phyloP scores from a whole-genome alignment of 805 yeast genomes.

The Yarrowia sp. region DNA sequence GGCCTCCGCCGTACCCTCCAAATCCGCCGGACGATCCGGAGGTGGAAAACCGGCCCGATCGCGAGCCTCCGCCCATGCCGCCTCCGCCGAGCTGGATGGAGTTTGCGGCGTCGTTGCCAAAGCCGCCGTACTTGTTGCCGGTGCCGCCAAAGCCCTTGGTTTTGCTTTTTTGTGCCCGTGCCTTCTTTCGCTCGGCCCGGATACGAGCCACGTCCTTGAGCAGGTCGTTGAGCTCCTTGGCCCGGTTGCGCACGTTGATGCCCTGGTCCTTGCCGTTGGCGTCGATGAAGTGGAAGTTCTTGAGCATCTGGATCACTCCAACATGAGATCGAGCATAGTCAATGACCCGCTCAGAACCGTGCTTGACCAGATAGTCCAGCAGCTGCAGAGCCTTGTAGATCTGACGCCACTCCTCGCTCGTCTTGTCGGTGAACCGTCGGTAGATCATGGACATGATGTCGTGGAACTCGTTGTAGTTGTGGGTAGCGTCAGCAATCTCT shows the following conservation, averaged over 20 bases:
- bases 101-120: slow-evolving; percentile 49
- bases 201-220: slow-evolving; percentile 78
- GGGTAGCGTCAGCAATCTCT: slow-evolving; percentile 93
- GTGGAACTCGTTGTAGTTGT: slow-evolving; percentile 61
- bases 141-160: slow-evolving; percentile 58
- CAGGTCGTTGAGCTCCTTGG: slow-evolving; percentile 74
- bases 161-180: slow-evolving; percentile 84
- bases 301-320: slow-evolving; percentile 82
- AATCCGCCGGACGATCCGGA: slow-evolving; percentile 19
- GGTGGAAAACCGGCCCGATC: slow-evolving; percentile 37
- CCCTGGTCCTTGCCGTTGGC: slow-evolving; percentile 96
- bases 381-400: slow-evolving; percentile 93
- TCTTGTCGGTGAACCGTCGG: slow-evolving; percentile 92
- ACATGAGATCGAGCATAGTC: slow-evolving; percentile 91
- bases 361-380: slow-evolving; percentile 86
- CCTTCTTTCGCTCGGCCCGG: slow-evolving; percentile 85
- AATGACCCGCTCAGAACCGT: slow-evolving; percentile 93
- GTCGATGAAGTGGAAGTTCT: slow-evolving; percentile 92
- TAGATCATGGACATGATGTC: slow-evolving; percentile 57
- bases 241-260: slow-evolving; percentile 88
- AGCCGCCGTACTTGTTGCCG: slow-evolving; percentile 50
- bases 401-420: slow-evolving; percentile 98
- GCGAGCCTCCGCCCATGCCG: slow-evolving; percentile 38
- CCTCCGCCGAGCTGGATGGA: slow-evolving; percentile 40
- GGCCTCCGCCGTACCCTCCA: slow-evolving; percentile 49